Evolutionary conservation across 495 filamentous ascomycete genomes (phyloP).

Genomic region (Massariosphaeria phaeospora): DNA sequence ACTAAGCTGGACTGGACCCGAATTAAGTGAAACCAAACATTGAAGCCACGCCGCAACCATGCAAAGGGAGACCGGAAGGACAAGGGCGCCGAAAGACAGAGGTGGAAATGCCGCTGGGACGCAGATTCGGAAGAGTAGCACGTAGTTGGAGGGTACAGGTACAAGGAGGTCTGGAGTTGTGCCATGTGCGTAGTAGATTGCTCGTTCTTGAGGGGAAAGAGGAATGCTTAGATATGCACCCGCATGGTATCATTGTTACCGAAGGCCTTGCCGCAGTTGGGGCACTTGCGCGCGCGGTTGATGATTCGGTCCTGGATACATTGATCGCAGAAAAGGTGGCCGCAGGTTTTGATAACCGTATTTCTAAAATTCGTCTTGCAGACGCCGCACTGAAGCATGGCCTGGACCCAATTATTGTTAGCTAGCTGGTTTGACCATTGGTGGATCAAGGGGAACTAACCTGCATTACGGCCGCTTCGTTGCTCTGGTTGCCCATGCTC

Average conservation of each 20-base stretch:
- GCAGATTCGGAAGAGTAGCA: no score
- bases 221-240: constrained; percentile 16
- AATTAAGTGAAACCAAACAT: no score
- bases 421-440: no score
- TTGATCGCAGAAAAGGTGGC: constrained; percentile 89
- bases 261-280: constrained; percentile 84
- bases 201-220: no score
- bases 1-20: no score
- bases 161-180: no score
- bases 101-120: no score
- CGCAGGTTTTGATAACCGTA: constrained; percentile 84
- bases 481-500: constrained; percentile 69
- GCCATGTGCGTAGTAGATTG: no score
- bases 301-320: constrained; percentile 82
- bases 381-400: constrained; percentile 81
- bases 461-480: constrained; percentile 75
- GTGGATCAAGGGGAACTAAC: constrained; percentile 60
- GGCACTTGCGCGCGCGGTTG: constrained; percentile 90
- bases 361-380: constrained; percentile 91
- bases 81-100: no score
- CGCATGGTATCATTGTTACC: constrained; percentile 68
- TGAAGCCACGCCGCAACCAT: no score
- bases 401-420: constrained; percentile 56
- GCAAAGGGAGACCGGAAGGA: no score
- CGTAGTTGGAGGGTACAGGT: no score